Evolutionary conservation across 805 yeast species (phyloP).

Genomic region (Dipodascus geniculatus): DNA sequence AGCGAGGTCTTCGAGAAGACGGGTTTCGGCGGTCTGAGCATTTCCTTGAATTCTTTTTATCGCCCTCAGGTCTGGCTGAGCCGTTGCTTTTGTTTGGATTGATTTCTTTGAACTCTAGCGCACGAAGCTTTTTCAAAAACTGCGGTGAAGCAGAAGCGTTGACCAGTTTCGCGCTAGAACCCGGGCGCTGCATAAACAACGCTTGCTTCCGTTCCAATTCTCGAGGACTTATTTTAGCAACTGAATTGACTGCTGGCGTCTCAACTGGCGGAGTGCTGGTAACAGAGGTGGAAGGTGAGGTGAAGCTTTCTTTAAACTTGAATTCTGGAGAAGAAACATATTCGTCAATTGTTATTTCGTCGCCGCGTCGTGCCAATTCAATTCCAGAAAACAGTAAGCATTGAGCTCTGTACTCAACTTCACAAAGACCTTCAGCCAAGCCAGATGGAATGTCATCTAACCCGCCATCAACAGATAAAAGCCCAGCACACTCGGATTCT

Average conservation of each 20-base stretch:
- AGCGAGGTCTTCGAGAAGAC: neutral
- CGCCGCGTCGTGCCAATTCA: neutral
- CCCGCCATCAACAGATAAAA: neutral
- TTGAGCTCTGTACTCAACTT: constrained; percentile 2
- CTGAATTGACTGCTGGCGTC: neutral
- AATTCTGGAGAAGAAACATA: neutral
- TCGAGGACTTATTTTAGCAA: neutral
- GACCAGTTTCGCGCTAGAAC: neutral
- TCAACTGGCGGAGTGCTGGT: neutral
- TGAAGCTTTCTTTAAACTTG: neutral
- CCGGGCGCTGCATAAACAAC: neutral
- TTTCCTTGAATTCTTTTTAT: neutral
- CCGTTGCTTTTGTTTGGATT: neutral
- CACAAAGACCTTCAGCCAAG: neutral
- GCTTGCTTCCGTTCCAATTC: constrained; percentile 1
- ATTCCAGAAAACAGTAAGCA: neutral
- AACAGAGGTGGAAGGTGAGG: neutral
- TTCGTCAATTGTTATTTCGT: neutral
- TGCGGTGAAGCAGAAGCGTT: neutral
- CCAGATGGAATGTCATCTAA: neutral
- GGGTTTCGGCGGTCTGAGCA: too few species aligned
- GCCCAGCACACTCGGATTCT: neutral
- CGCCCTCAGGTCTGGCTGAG: neutral
- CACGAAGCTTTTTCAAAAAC: neutral
- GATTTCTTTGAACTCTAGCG: neutral